These are phyloP conservation scores for Purpureocillium lavendulum DNA, from an alignment of 2,329 filamentous ascomycete genomes.

Conservation along the genomic window DNA sequence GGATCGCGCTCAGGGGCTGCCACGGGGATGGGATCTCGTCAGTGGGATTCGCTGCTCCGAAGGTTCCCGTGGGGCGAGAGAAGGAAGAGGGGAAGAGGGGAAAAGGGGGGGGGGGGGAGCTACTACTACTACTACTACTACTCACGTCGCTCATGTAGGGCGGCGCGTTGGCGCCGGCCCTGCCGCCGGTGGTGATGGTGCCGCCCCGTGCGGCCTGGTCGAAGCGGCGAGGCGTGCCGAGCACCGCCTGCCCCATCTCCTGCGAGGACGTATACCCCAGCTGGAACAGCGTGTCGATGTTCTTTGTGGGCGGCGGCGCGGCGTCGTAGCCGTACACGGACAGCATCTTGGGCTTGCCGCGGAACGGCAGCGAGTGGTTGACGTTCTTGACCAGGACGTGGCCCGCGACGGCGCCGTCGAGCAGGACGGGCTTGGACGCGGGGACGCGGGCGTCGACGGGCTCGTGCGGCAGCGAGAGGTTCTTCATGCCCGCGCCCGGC, in stretches of 20 bases:
- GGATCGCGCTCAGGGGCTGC: constrained; percentile 49
- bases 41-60: too few relatives aligned
- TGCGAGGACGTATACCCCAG: constrained; percentile 37
- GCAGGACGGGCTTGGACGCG: constrained; percentile 30
- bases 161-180: constrained; percentile 41
- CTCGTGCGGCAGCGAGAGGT: constrained; percentile 40
- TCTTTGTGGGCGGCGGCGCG: constrained; percentile 34
- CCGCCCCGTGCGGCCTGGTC: constrained; percentile 42
- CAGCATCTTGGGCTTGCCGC: constrained; percentile 43
- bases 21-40: background rate
- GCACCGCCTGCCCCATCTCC: constrained; percentile 34
- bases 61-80: too few relatives aligned
- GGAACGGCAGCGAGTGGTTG: constrained; percentile 52
- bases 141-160: constrained; percentile 40
- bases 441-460: constrained; percentile 41
- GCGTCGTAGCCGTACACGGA: constrained; percentile 60
- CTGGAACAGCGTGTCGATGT: constrained; percentile 35
- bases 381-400: constrained; percentile 74
- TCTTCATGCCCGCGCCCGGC: constrained; percentile 49
- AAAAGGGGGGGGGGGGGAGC: too few relatives aligned
- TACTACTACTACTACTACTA: too few relatives aligned
- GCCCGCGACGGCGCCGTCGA: constrained; percentile 49
- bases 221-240: constrained; percentile 34
- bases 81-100: too few relatives aligned
- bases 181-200: constrained; percentile 42